Percentiles rank a stretch among this genome's conserved stretches.
These are phyloP conservation scores for Penicillium aurantiogriseum DNA, from an alignment of 2,329 filamentous ascomycete genomes.

Conservation along the genomic window DNA sequence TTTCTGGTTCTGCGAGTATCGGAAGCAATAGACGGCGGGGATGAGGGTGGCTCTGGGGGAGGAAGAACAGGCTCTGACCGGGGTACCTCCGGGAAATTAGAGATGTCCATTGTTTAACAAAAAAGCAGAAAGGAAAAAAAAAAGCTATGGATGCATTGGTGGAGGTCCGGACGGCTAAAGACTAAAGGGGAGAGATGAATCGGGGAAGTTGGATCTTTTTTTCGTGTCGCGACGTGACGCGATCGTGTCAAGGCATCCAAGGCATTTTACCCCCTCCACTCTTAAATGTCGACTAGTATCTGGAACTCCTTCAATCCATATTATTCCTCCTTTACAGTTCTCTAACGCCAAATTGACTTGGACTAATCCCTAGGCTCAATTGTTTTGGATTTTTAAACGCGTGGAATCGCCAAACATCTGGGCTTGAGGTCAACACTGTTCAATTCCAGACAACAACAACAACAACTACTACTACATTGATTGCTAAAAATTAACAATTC, in stretches of 20 bases:
- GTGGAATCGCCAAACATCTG: neutral
- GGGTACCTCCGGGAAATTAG: conserved; percentile 35
- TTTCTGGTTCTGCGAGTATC: conserved; percentile 44
- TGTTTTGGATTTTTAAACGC: neutral
- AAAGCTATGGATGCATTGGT: conserved; percentile 13
- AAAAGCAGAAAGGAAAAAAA: conserved; percentile 16
- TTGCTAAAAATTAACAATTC: neutral
- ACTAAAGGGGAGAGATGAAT: conserved; percentile 25
- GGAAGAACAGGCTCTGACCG: conserved; percentile 37
- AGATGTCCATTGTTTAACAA: conserved; percentile 30
- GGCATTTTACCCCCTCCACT: neutral
- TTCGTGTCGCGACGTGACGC: conserved; percentile 30
- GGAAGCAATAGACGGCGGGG: conserved; percentile 43
- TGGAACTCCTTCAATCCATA: neutral
- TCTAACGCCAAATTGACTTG: neutral
- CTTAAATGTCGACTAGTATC: neutral
- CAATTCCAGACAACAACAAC: neutral
- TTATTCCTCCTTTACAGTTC: neutral
- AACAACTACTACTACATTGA: neutral
- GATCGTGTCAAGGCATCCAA: conserved; percentile 20
- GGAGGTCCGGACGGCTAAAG: conserved; percentile 10
- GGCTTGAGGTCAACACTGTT: neutral
- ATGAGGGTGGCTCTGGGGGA: conserved; percentile 40
- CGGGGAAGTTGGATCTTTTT: conserved; percentile 18
- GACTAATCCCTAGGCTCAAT: neutral